phyloP scores from a whole-genome alignment of 805 yeast species.

The Ogataea ganodermae region DNA sequence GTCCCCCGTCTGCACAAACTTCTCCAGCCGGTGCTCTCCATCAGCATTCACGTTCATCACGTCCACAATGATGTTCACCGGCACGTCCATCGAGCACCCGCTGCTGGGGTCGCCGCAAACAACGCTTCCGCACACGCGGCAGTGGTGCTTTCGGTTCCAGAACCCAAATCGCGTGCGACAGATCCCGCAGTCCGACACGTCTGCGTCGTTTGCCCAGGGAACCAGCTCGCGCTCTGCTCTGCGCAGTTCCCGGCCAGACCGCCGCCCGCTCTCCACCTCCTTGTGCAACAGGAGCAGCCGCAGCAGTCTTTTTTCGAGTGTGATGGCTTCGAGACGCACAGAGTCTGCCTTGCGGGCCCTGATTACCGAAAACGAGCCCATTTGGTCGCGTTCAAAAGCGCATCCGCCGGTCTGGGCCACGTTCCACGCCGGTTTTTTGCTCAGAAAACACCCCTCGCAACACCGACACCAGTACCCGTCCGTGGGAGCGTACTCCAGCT shows the following conservation, averaged over 20 bases:
- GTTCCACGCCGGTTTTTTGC: slow-evolving; percentile 32
- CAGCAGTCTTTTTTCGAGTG: slow-evolving; percentile 61
- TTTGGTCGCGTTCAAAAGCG: slow-evolving; percentile 42
- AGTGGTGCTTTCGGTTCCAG: slow-evolving; percentile 77
- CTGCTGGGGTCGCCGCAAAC: slow-evolving; percentile 69
- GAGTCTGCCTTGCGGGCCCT: slow-evolving; percentile 51
- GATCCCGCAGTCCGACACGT: slow-evolving; percentile 55
- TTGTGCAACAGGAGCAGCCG: slow-evolving; percentile 36
- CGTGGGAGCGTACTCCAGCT: slow-evolving; percentile 47
- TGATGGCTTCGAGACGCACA: slow-evolving; percentile 52
- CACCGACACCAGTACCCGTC: slow-evolving; percentile 70
- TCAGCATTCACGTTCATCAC: slow-evolving; percentile 34
- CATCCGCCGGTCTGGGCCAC: slow-evolving; percentile 8
- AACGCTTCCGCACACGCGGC: slow-evolving; percentile 81
- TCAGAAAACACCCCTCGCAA: slow-evolving; percentile 61
- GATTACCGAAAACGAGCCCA: slow-evolving; percentile 40
- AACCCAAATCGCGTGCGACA: slow-evolving; percentile 63
- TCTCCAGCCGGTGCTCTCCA: neutral
- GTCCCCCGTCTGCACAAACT: slow-evolving; percentile 19
- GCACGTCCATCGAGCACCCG: slow-evolving; percentile 76
- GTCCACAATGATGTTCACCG: slow-evolving; percentile 44
- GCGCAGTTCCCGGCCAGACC: slow-evolving; percentile 18
- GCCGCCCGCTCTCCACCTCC: slow-evolving; percentile 14
- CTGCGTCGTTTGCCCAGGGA: slow-evolving; percentile 64
- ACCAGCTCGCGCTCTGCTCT: slow-evolving; percentile 50